Evolutionary conservation across 2,329 filamentous ascomycete species (phyloP).

Genomic region (Pseudomassariella vexata): DNA sequence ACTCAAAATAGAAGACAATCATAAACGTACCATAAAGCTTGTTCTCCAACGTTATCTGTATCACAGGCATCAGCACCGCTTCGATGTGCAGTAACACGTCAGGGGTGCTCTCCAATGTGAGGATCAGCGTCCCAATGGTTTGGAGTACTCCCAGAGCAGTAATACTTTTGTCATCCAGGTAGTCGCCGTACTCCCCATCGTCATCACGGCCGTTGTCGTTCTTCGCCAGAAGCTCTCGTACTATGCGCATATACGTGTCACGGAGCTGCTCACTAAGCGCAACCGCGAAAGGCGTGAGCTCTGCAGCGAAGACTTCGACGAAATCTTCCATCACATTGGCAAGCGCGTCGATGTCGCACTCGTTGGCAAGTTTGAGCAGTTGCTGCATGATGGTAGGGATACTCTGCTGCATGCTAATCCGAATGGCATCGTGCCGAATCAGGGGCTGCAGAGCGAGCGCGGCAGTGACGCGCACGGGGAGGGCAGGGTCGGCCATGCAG

Average conservation of each 20-base stretch:
- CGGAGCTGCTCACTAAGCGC: slow-evolving; percentile 92
- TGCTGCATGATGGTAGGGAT: slow-evolving; percentile 99
- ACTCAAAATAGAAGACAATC: not conserved
- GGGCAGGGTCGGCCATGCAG: slow-evolving; percentile 89
- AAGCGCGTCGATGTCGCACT: slow-evolving; percentile 93
- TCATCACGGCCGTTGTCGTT: slow-evolving; percentile 71
- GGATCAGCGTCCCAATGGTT: slow-evolving; percentile 93
- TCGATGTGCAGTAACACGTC: slow-evolving; percentile 93
- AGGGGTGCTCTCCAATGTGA: slow-evolving; percentile 93
- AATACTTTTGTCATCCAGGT: slow-evolving; percentile 96
- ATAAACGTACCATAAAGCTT: slow-evolving; percentile 75
- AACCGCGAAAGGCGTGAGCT: slow-evolving; percentile 94
- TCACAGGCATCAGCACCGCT: slow-evolving; percentile 93
- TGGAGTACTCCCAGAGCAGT: slow-evolving; percentile 93
- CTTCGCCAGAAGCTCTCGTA: slow-evolving; percentile 84
- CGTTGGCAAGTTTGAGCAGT: slow-evolving; percentile 91
- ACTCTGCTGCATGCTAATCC: slow-evolving; percentile 92
- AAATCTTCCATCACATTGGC: slow-evolving; percentile 99
- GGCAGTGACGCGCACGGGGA: slow-evolving; percentile 91
- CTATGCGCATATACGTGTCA: slow-evolving; percentile 92
- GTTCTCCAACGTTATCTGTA: slow-evolving; percentile 92
- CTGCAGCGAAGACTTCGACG: slow-evolving; percentile 95
- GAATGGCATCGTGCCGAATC: slow-evolving; percentile 91
- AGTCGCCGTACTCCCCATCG: slow-evolving; percentile 80
- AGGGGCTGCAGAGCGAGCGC: slow-evolving; percentile 90